Evolutionary conservation across 352 stramenopile genomes (phyloP).

Genomic region (Thraustotheca clavata): DNA sequence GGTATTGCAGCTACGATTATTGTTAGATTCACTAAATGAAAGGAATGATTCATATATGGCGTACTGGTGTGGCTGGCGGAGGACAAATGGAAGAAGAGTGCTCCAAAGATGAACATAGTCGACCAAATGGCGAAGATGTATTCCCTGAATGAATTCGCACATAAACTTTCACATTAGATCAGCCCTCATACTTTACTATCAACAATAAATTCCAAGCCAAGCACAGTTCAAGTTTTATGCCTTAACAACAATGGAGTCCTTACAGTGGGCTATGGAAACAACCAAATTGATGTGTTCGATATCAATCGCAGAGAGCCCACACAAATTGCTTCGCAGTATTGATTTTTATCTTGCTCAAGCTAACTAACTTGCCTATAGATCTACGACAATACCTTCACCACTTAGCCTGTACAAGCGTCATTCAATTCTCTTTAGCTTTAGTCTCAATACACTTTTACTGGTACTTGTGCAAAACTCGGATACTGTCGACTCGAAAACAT

Average conservation of each 20-base stretch:
- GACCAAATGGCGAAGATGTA: not conserved
- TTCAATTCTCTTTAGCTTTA: not conserved
- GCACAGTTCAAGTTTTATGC: not conserved
- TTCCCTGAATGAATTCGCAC: not conserved
- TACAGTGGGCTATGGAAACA: not conserved
- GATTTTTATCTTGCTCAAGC: not conserved
- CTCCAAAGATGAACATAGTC: not conserved
- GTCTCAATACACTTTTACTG: constrained; percentile 1
- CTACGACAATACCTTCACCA: not conserved
- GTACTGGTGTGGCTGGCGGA: not conserved
- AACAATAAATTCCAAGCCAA: not conserved
- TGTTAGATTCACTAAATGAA: not conserved
- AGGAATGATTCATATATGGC: constrained; percentile 15
- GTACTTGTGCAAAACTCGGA: not conserved
- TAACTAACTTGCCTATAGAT: not conserved
- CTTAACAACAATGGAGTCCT: not conserved
- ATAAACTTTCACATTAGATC: not conserved
- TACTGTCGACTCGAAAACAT: not conserved
- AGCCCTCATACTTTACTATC: not conserved
- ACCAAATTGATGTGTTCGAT: constrained; percentile 1
- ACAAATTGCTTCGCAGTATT: not conserved
- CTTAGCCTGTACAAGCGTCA: not conserved
- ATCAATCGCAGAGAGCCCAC: not conserved
- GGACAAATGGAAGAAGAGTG: not conserved
- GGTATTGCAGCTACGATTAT: constrained; percentile 27